Base-by-base conservation (phyloP, 495 filamentous ascomycete genomes). In the Penicillium manginii region DNA sequence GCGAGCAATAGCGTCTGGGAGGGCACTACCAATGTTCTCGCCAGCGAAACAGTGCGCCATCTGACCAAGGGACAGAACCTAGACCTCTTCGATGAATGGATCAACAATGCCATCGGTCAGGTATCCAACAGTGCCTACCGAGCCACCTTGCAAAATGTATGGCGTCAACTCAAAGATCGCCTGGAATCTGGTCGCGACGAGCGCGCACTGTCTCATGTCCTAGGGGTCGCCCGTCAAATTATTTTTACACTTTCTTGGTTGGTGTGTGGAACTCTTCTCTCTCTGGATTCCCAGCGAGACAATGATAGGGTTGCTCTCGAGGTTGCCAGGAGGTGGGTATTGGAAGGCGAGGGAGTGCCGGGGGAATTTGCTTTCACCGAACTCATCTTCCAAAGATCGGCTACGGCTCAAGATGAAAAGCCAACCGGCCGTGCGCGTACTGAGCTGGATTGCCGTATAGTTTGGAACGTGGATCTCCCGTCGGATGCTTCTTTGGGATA, bases 1-100 rank as follows among this genome's bases (percentile, higher is more conserved):
- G 78, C 81, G 14, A 85, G 88, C 4, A 75, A 85, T 33, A 77
- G 81, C 42, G 89, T 90, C 51, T 91, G 88, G 86, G 88, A 91
- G 65, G 88, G 88, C 3, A 91, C 89, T 5, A 89, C 86, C 14
- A 86, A 89, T 57, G 84, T 91, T 8, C 63, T 91, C 32, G 81
- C 80, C 14, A 78, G 77, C 19, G 88, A 91, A 55, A 73, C 84
- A 2, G 73, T 89, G 22, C 68, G 82, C 8, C 79, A 82, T 8
- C 53, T 84, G 3, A 82, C 80, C 14, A 77, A 78, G 4, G 67
- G 68, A 15, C 60, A 65, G 0, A 80, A 81, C 18, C 50, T 63
- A 14, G 65, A 69, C 11, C 63, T 77, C 0, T 55, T 83, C 14
- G 55, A 62, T 4, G 68, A 66, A 9, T 59, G 84, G 62, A 73